Evolutionary conservation across 139 green algal genomes (phyloP), one percentile per base, ranked within the genome.

Genomic region (Tetradesmus lagerheimii): DNA sequence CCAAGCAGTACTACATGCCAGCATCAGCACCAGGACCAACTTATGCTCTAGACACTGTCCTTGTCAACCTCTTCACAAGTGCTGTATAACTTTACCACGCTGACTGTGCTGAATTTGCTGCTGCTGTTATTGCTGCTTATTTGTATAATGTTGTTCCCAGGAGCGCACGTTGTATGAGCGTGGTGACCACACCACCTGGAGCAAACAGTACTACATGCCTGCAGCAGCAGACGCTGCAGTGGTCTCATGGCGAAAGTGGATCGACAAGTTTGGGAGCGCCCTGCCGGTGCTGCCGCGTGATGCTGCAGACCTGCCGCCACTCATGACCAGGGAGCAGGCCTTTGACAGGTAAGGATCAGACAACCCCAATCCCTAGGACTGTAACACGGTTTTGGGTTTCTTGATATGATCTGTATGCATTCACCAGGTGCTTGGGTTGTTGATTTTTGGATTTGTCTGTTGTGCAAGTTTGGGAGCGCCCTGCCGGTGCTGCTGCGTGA

Each of bases 201-300:
- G 57, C 38, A 25, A n/a, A 5, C 88, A 88, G 79, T 91, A 91
- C 57, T 91, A 88, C 88, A 88, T 91, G 88, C 88, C 88, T 20
- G 38, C 79, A 53, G 67, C 57, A 27, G 79, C 79, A 47, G 88
- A 91, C 20, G 31, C 86, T 14, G 79, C 79, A n/a, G 88, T 91
- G 25, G 29, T 82, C 20, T 38, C 88, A 1, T 88, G 79, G 88
- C 50, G 87, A 27, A 82, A 83, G 41, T 91, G 88, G 88, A n/a
- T 91, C 1, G 88, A 91, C 79, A 75, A n/a, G 20, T 87, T 88
- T 74, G 88, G 88, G 16, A 6, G 35, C 25, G 35, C 16, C 2
- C 78, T 91, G 62, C 88, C 88, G 5, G 35, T 39, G 34, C 62
- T 91, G 62, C 79, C 88, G 25, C 27, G 11, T 2, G 35, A 15